These are phyloP conservation scores for Hemileccinum rubropunctum DNA, from an alignment of 768 basidiomycete species.

Conservation along the genomic window DNA sequence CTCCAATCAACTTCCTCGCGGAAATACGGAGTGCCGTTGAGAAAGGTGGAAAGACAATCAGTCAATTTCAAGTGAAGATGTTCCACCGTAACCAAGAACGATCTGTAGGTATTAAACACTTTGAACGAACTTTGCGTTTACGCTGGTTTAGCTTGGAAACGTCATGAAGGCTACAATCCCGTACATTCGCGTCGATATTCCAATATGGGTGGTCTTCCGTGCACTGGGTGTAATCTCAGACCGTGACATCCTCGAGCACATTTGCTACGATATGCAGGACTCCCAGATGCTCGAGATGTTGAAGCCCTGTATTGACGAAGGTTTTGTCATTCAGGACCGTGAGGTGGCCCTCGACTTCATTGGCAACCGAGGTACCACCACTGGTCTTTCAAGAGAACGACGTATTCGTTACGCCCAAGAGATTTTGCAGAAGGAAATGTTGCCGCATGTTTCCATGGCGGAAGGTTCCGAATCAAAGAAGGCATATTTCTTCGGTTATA, in stretches of 20 bases:
- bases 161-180: constrained; percentile 97
- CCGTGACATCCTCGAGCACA: constrained; percentile 95
- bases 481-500: constrained; percentile 99
- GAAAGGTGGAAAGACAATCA: constrained; percentile 97
- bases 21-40: constrained; percentile 98
- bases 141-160: constrained; percentile 61
- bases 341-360: constrained; percentile 98
- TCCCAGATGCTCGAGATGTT: constrained; percentile 96
- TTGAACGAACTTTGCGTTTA: neutral
- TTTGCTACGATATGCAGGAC: constrained; percentile 97
- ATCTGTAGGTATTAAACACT: constrained; percentile 51
- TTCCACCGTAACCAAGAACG: constrained; percentile 88
- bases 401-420: constrained; percentile 97
- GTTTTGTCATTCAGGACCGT: constrained; percentile 96
- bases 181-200: constrained; percentile 97
- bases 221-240: constrained; percentile 97
- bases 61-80: constrained; percentile 97
- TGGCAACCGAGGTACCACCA: constrained; percentile 95
- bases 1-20: constrained; percentile 92
- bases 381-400: constrained; percentile 86
- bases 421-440: constrained; percentile 97
- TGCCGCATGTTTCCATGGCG: constrained; percentile 94
- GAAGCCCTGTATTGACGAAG: constrained; percentile 97
- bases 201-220: constrained; percentile 98
- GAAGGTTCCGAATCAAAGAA: constrained; percentile 98